Conservation (phyloP, 2,329 filamentous ascomycete genomes). For the Didymosphaeria variabile region DNA sequence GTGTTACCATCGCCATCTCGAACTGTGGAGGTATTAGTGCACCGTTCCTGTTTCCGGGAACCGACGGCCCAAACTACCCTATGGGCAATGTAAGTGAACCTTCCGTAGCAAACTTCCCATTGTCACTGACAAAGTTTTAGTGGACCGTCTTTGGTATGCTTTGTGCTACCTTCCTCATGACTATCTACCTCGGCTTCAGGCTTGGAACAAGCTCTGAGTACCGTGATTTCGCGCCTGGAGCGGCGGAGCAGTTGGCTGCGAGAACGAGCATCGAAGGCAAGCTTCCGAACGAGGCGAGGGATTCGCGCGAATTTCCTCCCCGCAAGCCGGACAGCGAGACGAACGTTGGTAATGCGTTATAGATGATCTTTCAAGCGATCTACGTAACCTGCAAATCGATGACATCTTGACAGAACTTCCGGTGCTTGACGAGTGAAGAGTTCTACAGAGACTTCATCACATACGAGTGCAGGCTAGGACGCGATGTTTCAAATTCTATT, state of each 20-base stretch:
- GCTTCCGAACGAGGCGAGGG: not conserved
- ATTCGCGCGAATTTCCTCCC: not conserved
- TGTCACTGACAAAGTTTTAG: not conserved
- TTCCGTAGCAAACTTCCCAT: not conserved
- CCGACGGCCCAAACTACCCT: conserved; percentile 29
- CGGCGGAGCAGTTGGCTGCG: conserved; percentile 23
- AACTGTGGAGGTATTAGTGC: conserved; percentile 34
- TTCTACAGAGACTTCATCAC: too few relatives aligned
- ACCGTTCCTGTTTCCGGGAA: conserved; percentile 29
- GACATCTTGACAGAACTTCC: too few relatives aligned
- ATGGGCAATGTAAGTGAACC: conserved; percentile 28
- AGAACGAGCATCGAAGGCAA: not conserved
- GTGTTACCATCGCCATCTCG: conserved; percentile 33
- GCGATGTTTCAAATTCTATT: too few relatives aligned
- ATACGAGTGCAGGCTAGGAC: too few relatives aligned
- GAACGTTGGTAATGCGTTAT: too few relatives aligned
- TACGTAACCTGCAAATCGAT: too few relatives aligned
- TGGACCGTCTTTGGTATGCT: conserved; percentile 35
- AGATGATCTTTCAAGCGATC: too few relatives aligned
- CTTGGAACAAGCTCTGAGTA: conserved; percentile 33
- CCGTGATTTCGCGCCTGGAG: conserved; percentile 31
- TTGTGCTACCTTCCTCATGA: conserved; percentile 26
- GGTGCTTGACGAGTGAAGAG: too few relatives aligned
- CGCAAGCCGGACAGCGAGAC: not conserved
- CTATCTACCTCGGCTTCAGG: conserved; percentile 31